Evolutionary conservation across 1,284 basidiomycete species (phyloP), one percentile per base, ranked within the genome.

Genomic region (Ceratobasidium papillatum): DNA sequence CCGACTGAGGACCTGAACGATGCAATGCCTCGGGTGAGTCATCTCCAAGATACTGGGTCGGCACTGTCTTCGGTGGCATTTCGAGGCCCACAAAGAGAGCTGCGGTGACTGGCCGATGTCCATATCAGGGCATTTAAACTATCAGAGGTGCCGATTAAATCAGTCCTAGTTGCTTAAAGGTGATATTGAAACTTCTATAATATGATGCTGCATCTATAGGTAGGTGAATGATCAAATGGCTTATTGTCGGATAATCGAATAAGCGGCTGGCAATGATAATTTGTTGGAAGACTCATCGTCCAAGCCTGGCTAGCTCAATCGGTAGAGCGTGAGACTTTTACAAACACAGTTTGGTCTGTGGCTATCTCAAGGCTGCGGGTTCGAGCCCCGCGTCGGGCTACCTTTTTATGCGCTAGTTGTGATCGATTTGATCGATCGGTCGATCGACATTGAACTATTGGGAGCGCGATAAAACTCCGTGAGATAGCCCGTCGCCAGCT

Each of bases 271-370:
- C n/a, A n/a, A n/a, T n/a, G n/a, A n/a, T n/a, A n/a, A n/a, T n/a
- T n/a, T n/a, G n/a, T n/a, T n/a, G n/a, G n/a, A n/a, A n/a, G n/a
- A n/a, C n/a, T n/a, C n/a, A n/a, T n/a, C n/a, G 2, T 38, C 2
- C 30, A 63, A 71, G 68, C 68, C 68, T 54, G 38, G 68, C 68
- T 71, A 71, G 68, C 68, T 71, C 68, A 71, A 71, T 71, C 68
- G 68, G 68, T 71, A 71, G 68, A 71, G 68, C 68, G 68, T 71
- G 68, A 71, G 68, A 72, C 69, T 72, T 72, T 72, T 72, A 72
- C 58, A 71, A 43, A 19, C 38, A 30, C 30, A 59, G 52, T 47
- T 58, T 30, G 27, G 12, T 19, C 45, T 25, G n/a, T 41, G 22
- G 54, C 30, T 19, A 71, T 72, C 69, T 72, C 69, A 72, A 72